These are phyloP conservation scores for Saccharomyces paradoxus DNA, from an alignment of 805 yeast species.

Conservation along the genomic window DNA sequence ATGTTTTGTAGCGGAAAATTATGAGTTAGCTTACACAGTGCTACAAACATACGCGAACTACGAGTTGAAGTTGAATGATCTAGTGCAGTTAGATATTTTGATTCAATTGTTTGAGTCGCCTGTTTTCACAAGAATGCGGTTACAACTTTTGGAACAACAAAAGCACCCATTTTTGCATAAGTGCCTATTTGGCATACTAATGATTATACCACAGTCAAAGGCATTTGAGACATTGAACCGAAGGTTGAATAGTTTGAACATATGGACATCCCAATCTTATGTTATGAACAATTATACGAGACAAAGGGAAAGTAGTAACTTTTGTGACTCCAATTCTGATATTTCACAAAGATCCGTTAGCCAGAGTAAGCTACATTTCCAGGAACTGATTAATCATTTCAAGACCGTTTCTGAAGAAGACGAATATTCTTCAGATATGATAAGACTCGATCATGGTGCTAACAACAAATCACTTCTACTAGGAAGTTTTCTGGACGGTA, in stretches of 20 bases:
- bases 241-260: conserved; percentile 45
- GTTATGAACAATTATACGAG: conserved; percentile 2
- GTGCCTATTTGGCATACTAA: conserved; percentile 82
- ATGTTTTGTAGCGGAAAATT: conserved; percentile 78
- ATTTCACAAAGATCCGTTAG: conserved; percentile 22
- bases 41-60: conserved; percentile 71
- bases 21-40: conserved; percentile 79
- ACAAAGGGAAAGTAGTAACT: conserved; percentile 5
- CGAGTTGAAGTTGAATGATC: conserved; percentile 62
- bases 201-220: conserved; percentile 89
- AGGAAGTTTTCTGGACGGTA: neutral
- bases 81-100: conserved; percentile 80
- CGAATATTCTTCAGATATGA: conserved; percentile 4
- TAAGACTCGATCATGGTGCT: conserved; percentile 3
- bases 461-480: conserved; percentile 2
- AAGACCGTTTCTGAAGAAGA: conserved; percentile 17
- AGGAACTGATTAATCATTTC: conserved; percentile 27
- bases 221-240: conserved; percentile 79
- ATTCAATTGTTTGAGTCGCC: conserved; percentile 91
- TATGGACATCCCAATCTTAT: conserved; percentile 20
- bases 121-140: conserved; percentile 74
- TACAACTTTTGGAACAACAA: conserved; percentile 84
- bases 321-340: conserved; percentile 4
- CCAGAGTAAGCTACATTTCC: conserved; percentile 20
- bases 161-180: conserved; percentile 73